These are phyloP conservation scores for rapeseed (Brassica napus) DNA, from an alignment of 345 rosid species.

Conservation along the genomic window DNA sequence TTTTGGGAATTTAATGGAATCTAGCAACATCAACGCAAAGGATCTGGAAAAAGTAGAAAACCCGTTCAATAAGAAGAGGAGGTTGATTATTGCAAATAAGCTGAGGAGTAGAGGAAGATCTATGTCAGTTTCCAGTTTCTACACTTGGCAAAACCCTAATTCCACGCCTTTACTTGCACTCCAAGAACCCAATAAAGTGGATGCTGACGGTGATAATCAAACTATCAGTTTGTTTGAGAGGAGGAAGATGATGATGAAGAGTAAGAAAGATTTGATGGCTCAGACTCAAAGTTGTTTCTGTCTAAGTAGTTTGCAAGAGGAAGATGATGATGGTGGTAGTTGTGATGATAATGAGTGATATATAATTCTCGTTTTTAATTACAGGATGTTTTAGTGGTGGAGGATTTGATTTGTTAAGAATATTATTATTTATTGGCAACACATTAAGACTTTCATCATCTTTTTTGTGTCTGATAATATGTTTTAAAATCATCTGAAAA, in stretches of 20 bases:
- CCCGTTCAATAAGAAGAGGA: slow-evolving; percentile 75
- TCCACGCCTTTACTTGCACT: slow-evolving; percentile 72
- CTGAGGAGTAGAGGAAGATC: slow-evolving; percentile 43
- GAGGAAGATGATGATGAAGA: slow-evolving; percentile 26
- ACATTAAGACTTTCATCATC: neutral
- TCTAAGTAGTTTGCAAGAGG: slow-evolving; percentile 41
- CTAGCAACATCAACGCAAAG: slow-evolving; percentile 42
- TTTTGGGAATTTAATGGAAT: slow-evolving; percentile 68
- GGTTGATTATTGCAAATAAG: slow-evolving; percentile 61
- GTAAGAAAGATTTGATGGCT: slow-evolving; percentile 31
- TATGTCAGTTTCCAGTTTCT: slow-evolving; percentile 43
- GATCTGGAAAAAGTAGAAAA: slow-evolving; percentile 76
- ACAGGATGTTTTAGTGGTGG: slow-evolving; percentile 26
- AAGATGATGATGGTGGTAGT: slow-evolving; percentile 13
- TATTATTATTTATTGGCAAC: neutral
- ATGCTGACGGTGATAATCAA: slow-evolving; percentile 7
- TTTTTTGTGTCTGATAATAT: neutral
- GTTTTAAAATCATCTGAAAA: neutral
- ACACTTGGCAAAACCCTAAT: slow-evolving; percentile 62
- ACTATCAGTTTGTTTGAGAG: neutral
- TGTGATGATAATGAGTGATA: slow-evolving; percentile 21
- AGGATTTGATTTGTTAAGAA: slow-evolving; percentile 36
- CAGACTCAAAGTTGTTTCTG: slow-evolving; percentile 45
- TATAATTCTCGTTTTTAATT: neutral
- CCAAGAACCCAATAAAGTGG: slow-evolving; percentile 37